Evolutionary conservation across 2,329 filamentous ascomycete species (phyloP), one percentile per base, ranked within the genome.

Genomic region (Diplodia corticola): DNA sequence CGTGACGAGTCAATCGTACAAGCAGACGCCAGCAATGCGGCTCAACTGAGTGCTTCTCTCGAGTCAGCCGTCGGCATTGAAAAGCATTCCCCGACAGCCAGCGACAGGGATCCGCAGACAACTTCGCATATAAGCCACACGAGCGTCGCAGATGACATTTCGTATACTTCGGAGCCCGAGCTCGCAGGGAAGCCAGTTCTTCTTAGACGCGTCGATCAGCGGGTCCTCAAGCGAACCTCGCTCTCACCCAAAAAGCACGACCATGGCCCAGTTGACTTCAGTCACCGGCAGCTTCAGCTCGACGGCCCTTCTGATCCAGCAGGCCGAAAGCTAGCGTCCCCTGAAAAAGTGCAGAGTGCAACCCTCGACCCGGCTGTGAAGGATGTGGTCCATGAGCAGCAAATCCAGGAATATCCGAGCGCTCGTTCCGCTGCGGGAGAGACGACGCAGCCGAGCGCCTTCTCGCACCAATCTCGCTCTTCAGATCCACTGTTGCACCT

Each of bases 1-100:
- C 70, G 71, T 9, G 72, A 74, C 35, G 72, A 75, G 64, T 72
- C 75, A 37, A 68, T 77, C 33, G 37, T 49, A 5, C 48, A 66
- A 35, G 4, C 22, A 20, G 53, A 59, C 12, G 30, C 53, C 54
- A 28, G 37, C 35, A 37, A 35, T 28, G 37, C 50, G 17, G 24
- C 63, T 64, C 63, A 64, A 24, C 26, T 49, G 44, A 49, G n/a
- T 24, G 57, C 57, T 15, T 22, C 28, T 35, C 28, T 61, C 44
- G 57, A 61, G 40, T 49, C 57, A 49, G 57, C 44, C 4, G 26
- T 10, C 44, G n/a, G 44, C 17, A 12, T 28, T 24, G 44, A n/a
- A 35, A 35, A 49, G 35, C 33, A 22, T 12, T 49, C 59, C 20
- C 15, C 46, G 59, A 17, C 28, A 17, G 24, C 28, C 20, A 7